A percentile compares a stretch with the other conserved stretches of the same genome.
phyloP scores from a whole-genome alignment of 2,329 filamentous ascomycete species.

The Decorospora gaudefroyi region DNA sequence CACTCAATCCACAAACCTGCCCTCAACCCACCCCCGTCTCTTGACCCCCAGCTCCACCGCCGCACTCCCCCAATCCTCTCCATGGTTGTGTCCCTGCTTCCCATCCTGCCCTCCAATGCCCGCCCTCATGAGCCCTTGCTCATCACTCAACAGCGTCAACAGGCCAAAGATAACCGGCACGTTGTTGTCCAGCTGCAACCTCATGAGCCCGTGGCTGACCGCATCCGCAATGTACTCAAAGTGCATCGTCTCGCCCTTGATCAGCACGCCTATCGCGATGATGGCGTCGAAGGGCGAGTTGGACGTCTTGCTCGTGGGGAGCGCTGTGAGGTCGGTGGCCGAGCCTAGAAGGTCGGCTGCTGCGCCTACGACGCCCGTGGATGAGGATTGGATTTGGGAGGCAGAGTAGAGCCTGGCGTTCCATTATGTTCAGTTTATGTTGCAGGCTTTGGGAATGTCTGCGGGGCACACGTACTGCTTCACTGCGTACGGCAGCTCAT shows the following conservation, averaged over 20 bases:
- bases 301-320: conserved; percentile 30
- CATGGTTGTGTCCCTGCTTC: conserved; percentile 78
- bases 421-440: background rate
- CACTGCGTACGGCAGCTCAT: conserved; percentile 90
- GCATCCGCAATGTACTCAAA: conserved; percentile 98
- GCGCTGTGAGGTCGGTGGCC: conserved; percentile 61
- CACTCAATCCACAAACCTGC: conserved; percentile 59
- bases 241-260: conserved; percentile 99
- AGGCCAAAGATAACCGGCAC: conserved; percentile 91
- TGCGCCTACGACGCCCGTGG: conserved; percentile 61
- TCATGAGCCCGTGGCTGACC: conserved; percentile 90
- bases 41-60: conserved; percentile 94
- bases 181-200: conserved; percentile 84
- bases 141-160: conserved; percentile 84
- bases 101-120: conserved; percentile 61
- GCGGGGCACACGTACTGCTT: conserved; percentile 67
- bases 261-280: conserved; percentile 92
- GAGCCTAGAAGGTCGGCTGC: conserved; percentile 77
- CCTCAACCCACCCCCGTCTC: conserved; percentile 79
- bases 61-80: conserved; percentile 92
- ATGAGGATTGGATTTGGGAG: conserved; percentile 76
- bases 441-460: background rate
- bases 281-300: conserved; percentile 80
- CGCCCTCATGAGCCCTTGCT: conserved; percentile 83
- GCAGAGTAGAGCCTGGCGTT: conserved; percentile 73